Conservation (phyloP, 2,329 filamentous ascomycete genomes). For the Sodiomyces alkalinus region DNA sequence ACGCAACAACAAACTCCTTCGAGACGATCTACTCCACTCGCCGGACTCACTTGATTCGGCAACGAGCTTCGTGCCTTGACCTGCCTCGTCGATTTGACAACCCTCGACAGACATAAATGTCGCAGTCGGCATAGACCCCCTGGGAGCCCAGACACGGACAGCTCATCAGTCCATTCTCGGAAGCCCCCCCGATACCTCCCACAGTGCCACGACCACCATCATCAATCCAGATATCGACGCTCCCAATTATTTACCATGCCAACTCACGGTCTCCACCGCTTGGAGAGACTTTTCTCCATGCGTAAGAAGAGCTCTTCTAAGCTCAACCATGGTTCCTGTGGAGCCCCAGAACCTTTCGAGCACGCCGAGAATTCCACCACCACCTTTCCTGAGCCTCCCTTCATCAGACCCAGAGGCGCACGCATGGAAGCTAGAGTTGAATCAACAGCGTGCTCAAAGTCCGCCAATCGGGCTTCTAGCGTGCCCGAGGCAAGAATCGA, state of each 20-base stretch:
- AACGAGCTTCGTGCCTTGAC: no score
- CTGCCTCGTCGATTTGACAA: no score
- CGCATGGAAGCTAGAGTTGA: constrained; percentile 44
- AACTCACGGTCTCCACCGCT: constrained; percentile 8
- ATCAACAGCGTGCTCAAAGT: constrained; percentile 6
- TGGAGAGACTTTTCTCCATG: constrained; percentile 39
- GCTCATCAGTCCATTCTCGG: no score
- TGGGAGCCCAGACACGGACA: no score
- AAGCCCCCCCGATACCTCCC: no score
- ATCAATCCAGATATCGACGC: neutral
- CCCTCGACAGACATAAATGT: no score
- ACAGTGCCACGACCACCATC: no score
- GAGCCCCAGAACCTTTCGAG: constrained; percentile 11
- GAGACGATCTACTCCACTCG: no score
- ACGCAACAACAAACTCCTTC: no score
- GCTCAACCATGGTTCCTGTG: constrained; percentile 7
- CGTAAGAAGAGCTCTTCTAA: constrained; percentile 13
- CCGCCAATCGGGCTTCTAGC: constrained; percentile 5
- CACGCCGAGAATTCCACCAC: constrained; percentile 13
- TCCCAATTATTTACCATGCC: constrained; percentile 3
- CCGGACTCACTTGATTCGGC: no score
- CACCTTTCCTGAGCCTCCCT: constrained; percentile 35
- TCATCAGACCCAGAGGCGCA: constrained; percentile 37
- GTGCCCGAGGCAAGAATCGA: constrained; percentile 7
- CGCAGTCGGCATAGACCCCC: no score